Conservation (phyloP, 352 stramenopile species). For the Globisporangium ultimum region DNA sequence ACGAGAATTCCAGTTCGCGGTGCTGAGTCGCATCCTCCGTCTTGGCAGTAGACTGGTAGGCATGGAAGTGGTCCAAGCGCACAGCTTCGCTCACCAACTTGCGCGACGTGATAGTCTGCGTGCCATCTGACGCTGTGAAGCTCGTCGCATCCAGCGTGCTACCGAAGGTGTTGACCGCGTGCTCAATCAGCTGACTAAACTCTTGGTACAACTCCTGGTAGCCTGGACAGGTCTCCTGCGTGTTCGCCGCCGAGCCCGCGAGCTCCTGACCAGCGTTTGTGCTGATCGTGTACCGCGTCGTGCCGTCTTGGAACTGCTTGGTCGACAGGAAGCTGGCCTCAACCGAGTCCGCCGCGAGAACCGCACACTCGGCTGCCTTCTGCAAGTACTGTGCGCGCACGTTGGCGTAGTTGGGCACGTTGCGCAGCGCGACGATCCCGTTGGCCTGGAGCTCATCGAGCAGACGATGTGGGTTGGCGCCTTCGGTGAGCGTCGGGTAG, state of each 20-base stretch:
- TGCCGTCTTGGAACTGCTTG: conserved; percentile 53
- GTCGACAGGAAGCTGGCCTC: conserved; percentile 24
- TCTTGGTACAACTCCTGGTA: conserved; percentile 34
- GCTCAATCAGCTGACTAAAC: conserved; percentile 41
- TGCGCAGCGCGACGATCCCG: conserved; percentile 46
- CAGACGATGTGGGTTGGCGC: conserved; percentile 8
- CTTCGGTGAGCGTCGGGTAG: conserved; percentile 2
- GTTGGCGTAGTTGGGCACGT: conserved; percentile 44
- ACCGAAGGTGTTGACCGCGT: conserved; percentile 34
- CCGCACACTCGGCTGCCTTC: conserved; percentile 32
- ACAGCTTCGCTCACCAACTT: conserved; percentile 43
- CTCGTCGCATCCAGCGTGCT: conserved; percentile 32
- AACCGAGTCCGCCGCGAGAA: conserved; percentile 17
- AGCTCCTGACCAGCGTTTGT: conserved; percentile 38
- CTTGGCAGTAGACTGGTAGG: conserved; percentile 35
- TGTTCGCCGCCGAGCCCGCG: conserved; percentile 13
- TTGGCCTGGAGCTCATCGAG: conserved; percentile 31
- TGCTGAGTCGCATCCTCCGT: conserved; percentile 7
- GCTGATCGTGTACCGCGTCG: conserved; percentile 40
- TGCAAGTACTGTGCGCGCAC: conserved; percentile 31
- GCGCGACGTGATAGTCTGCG: conserved; percentile 21
- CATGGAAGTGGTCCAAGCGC: conserved; percentile 63
- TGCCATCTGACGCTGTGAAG: conserved; percentile 31
- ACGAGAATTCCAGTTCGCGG: conserved; percentile 26
- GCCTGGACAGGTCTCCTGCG: conserved; percentile 27